Percentiles rank a stretch among this genome's conserved stretches.
Conservation (phyloP, 108 stramenopile species). For the Cyclotella atomus region DNA sequence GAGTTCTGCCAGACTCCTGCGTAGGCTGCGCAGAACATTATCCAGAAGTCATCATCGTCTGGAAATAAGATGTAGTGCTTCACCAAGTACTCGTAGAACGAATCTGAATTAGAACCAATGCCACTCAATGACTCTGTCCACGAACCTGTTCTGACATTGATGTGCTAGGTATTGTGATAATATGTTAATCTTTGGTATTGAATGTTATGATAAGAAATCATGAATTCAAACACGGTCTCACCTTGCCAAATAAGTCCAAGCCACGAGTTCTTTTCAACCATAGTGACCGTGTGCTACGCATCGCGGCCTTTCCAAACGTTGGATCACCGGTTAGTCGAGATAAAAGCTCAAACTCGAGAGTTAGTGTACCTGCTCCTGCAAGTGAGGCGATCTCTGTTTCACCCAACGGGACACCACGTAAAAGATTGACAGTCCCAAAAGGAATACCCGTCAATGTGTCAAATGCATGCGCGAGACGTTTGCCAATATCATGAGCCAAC, state of each 20-base stretch:
- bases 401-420: conserved; percentile 78
- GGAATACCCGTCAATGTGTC: conserved; percentile 92
- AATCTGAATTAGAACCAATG: conserved; percentile 93
- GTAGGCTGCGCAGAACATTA: conserved; percentile 74
- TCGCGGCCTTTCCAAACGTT: conserved; percentile 75
- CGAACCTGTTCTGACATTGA: conserved; percentile 76
- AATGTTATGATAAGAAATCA: not conserved
- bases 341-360: conserved; percentile 87
- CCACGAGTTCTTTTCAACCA: conserved; percentile 65
- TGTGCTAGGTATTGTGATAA: conserved; percentile 88
- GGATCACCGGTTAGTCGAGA: conserved; percentile 81
- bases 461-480: conserved; percentile 85
- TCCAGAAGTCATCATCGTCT: conserved; percentile 86
- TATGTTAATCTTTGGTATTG: not conserved
- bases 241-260: conserved; percentile 72
- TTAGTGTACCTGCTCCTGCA: conserved; percentile 90
- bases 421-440: conserved; percentile 92
- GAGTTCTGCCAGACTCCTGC: conserved; percentile 68
- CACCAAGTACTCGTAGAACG: conserved; percentile 93
- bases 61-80: conserved; percentile 80
- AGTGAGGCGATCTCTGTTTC: conserved; percentile 87
- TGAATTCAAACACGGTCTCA: not conserved
- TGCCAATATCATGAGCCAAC: conserved; percentile 83
- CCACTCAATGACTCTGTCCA: conserved; percentile 92
- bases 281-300: conserved; percentile 73